Percentiles rank a stretch among this genome's conserved stretches.
phyloP scores from a whole-genome alignment of 257 asterid genomes.

The Voacanga thouarsii region DNA sequence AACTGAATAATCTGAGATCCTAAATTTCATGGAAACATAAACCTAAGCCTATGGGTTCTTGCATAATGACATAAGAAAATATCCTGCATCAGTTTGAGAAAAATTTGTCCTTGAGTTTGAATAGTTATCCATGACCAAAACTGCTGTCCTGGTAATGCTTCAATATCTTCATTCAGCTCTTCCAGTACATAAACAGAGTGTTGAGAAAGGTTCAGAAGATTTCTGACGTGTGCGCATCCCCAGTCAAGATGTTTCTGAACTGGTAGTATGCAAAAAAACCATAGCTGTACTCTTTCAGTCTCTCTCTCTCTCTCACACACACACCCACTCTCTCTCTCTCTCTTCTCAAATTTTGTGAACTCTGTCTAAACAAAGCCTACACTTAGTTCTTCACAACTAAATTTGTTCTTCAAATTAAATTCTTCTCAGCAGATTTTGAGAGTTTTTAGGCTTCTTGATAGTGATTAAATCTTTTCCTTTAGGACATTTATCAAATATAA shows the following conservation, averaged over 20 bases:
- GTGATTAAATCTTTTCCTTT: background rate
- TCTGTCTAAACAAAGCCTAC: background rate
- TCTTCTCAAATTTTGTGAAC: background rate
- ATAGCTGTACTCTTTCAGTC: too few species aligned
- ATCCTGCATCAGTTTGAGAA: background rate
- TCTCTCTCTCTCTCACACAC: too few species aligned
- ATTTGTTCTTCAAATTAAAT: background rate
- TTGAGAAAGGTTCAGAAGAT: background rate
- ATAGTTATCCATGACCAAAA: background rate
- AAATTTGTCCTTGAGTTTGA: background rate
- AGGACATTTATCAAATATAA: background rate
- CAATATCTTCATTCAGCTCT: background rate
- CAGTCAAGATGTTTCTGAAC: background rate
- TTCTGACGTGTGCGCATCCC: background rate
- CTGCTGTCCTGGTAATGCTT: background rate
- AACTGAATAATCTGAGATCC: background rate
- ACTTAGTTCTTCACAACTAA: background rate
- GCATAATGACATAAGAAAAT: background rate
- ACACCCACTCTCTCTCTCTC: too few species aligned
- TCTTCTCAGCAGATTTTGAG: background rate
- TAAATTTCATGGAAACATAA: background rate
- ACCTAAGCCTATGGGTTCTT: background rate
- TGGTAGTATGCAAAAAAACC: background rate
- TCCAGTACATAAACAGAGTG: background rate
- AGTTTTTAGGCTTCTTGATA: background rate